phyloP scores from a whole-genome alignment of 495 filamentous ascomycete species.

The Penicillium crystallinum region DNA sequence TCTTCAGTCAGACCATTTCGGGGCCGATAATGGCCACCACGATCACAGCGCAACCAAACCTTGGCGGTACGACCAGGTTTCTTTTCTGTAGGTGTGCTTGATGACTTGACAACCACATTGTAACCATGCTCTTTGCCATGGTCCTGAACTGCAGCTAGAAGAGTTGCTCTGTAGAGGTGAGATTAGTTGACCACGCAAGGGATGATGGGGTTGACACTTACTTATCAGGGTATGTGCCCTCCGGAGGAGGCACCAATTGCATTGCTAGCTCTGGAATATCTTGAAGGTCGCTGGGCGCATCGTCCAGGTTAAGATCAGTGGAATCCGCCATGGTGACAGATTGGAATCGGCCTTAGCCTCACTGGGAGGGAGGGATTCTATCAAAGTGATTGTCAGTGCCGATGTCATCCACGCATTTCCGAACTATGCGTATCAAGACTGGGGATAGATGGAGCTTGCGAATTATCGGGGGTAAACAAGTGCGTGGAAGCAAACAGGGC shows the following conservation, averaged over 20 bases:
- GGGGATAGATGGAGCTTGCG: slow-evolving; percentile 3
- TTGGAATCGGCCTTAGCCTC: slow-evolving; percentile 11
- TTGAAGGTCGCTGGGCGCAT: slow-evolving; percentile 44
- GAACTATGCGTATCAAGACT: neutral
- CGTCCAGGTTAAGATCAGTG: slow-evolving; percentile 41
- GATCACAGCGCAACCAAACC: slow-evolving; percentile 46
- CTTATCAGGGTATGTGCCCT: slow-evolving; percentile 45
- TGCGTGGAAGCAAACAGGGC: slow-evolving; percentile 42
- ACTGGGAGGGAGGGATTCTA: neutral
- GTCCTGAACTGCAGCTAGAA: slow-evolving; percentile 40
- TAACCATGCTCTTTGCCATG: slow-evolving; percentile 45
- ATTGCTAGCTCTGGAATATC: slow-evolving; percentile 45
- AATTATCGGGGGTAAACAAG: slow-evolving; percentile 23
- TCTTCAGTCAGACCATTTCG: slow-evolving; percentile 48
- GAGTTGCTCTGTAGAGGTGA: slow-evolving; percentile 26
- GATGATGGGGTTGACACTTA: slow-evolving; percentile 15
- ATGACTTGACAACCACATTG: slow-evolving; percentile 46
- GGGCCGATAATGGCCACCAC: slow-evolving; percentile 47
- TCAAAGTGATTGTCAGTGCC: slow-evolving; percentile 9
- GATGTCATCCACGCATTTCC: slow-evolving; percentile 16
- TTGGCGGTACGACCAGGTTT: slow-evolving; percentile 45
- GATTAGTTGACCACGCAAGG: neutral
- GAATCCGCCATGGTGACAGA: slow-evolving; percentile 37
- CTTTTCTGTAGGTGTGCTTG: slow-evolving; percentile 44
- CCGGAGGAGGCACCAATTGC: slow-evolving; percentile 40